phyloP scores from a whole-genome alignment of 1,284 basidiomycete genomes.

The Cryptococcus sp. region DNA sequence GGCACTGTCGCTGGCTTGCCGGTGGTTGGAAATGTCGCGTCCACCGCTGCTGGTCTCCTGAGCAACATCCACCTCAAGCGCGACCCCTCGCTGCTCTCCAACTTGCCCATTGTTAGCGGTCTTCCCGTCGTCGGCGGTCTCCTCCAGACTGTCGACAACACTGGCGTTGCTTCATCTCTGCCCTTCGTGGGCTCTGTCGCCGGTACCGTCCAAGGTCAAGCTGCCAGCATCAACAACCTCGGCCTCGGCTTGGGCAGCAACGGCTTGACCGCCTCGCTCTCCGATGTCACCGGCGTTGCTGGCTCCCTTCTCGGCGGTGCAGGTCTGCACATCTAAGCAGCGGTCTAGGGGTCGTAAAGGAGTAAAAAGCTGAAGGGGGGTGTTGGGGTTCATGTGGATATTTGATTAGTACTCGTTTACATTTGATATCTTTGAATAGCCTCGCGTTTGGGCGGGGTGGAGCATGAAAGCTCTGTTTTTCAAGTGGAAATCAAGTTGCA shows the following conservation, averaged over 20 bases:
- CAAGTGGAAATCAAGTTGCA: no score
- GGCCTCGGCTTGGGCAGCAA: slow-evolving; percentile 5
- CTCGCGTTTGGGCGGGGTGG: no score
- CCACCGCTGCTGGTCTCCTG: no score
- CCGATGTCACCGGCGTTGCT: slow-evolving; percentile 9
- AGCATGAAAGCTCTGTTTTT: no score
- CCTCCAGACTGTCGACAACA: slow-evolving; percentile 1
- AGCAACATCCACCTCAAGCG: no score
- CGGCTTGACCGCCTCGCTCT: slow-evolving; percentile 7
- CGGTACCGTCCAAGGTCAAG: slow-evolving; percentile 1
- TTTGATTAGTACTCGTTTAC: no score
- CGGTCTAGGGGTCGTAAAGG: no score
- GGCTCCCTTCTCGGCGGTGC: slow-evolving; percentile 10
- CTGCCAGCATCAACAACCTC: slow-evolving; percentile 6
- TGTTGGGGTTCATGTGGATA: no score
- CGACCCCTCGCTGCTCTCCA: no score
- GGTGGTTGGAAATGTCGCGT: not conserved
- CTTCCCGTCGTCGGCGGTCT: slow-evolving; percentile 14
- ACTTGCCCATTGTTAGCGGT: not conserved
- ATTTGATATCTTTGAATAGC: no score
- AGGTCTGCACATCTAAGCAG: slow-evolving; percentile 3
- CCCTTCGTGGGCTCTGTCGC: not conserved
- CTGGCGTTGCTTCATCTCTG: not conserved
- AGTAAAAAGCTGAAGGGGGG: no score
- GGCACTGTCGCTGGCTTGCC: not conserved